Evolutionary conservation across 169 alveolate species (phyloP).

Genomic region (Babesia caballi): DNA sequence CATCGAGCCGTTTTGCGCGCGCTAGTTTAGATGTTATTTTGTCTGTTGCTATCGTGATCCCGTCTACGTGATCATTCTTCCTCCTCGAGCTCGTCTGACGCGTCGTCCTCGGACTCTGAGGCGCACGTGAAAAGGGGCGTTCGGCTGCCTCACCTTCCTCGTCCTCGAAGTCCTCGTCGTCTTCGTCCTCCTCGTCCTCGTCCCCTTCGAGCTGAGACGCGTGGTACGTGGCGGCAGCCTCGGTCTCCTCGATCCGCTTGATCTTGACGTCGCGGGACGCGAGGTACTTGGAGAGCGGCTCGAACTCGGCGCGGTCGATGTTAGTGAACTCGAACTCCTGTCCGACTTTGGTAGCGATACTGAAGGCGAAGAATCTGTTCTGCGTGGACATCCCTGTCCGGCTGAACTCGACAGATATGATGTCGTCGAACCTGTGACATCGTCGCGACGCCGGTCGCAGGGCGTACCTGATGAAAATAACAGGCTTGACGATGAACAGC

Average conservation of each 20-base stretch:
- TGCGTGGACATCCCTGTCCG: slow-evolving; percentile 90
- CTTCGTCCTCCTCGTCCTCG: slow-evolving; percentile 80
- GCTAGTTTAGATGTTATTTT: neutral
- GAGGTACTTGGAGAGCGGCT: slow-evolving; percentile 73
- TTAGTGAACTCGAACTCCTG: slow-evolving; percentile 89
- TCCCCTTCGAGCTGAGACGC: slow-evolving; percentile 84
- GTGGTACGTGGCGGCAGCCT: slow-evolving; percentile 70
- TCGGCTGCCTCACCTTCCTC: slow-evolving; percentile 52
- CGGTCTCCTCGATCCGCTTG: slow-evolving; percentile 78
- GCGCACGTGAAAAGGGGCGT: too few species aligned
- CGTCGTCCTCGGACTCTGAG: slow-evolving; percentile 58
- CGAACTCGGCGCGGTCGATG: slow-evolving; percentile 89
- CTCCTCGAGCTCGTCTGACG: neutral
- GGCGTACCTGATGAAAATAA: slow-evolving; percentile 84
- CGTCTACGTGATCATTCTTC: neutral
- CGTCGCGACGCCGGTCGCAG: too few species aligned
- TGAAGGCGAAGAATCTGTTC: slow-evolving; percentile 91
- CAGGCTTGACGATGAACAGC: slow-evolving; percentile 94
- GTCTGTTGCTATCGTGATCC: neutral
- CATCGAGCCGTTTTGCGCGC: neutral
- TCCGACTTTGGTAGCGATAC: slow-evolving; percentile 84
- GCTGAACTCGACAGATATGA: slow-evolving; percentile 89
- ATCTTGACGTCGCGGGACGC: slow-evolving; percentile 73
- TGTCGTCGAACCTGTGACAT: slow-evolving; percentile 82
- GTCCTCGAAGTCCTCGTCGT: slow-evolving; percentile 75